Percentiles rank a stretch among this genome's conserved stretches.
Evolutionary conservation across 345 rosid genomes (phyloP).

Genomic region (Lepidium africanum): DNA sequence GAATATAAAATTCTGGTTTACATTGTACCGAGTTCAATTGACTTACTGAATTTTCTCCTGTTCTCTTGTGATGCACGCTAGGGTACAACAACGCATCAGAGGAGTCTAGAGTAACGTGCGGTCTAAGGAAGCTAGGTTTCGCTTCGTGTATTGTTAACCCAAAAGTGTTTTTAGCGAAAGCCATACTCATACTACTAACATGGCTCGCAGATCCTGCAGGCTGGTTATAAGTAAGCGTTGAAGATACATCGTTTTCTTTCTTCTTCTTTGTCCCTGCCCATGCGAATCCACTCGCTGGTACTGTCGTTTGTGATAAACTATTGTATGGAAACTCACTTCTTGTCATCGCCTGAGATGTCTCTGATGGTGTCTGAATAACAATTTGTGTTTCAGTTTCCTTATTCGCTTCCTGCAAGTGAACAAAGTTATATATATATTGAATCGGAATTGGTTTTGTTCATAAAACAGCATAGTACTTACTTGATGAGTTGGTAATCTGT

Average conservation of each 20-base stretch:
- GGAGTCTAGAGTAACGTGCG: slow-evolving; percentile 26
- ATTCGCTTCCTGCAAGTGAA: slow-evolving; percentile 32
- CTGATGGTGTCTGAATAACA: slow-evolving; percentile 33
- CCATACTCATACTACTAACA: slow-evolving; percentile 40
- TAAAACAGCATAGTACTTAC: slow-evolving; percentile 30
- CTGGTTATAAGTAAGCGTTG: slow-evolving; percentile 41
- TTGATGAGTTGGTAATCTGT: slow-evolving; percentile 31
- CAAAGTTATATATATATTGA: neutral
- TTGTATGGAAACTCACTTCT: slow-evolving; percentile 31
- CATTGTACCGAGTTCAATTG: neutral
- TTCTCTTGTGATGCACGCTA: slow-evolving; percentile 13
- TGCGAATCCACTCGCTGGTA: slow-evolving; percentile 42
- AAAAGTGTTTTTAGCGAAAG: slow-evolving; percentile 35
- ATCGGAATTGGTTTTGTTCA: neutral
- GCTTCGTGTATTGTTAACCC: slow-evolving; percentile 30
- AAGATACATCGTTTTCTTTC: slow-evolving; percentile 35
- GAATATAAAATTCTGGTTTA: neutral
- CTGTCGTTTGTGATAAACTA: slow-evolving; percentile 36
- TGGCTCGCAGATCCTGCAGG: slow-evolving; percentile 37
- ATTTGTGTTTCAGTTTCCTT: slow-evolving; percentile 22
- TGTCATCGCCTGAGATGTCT: slow-evolving; percentile 30
- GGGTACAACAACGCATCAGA: slow-evolving; percentile 12
- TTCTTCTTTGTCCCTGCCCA: slow-evolving; percentile 46
- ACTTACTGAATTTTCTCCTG: neutral
- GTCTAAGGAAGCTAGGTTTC: slow-evolving; percentile 22